These are phyloP conservation scores for Populus hybrid DNA, from an alignment of 441 rosid genomes.

Conservation along the genomic window DNA sequence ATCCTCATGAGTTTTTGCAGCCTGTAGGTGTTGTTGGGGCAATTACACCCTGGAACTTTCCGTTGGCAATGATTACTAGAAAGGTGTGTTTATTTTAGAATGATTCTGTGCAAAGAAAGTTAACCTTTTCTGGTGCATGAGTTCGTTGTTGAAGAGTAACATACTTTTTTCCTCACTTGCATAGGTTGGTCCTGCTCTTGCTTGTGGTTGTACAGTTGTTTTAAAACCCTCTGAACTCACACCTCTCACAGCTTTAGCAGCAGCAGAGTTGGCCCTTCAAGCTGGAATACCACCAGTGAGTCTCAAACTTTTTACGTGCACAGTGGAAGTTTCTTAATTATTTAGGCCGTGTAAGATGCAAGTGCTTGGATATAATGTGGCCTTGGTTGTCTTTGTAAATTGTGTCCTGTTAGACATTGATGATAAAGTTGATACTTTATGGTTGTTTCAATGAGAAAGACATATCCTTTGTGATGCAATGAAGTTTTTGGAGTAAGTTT, in stretches of 20 bases:
- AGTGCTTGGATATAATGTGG: not conserved
- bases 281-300: conserved; percentile 98
- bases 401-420: not conserved
- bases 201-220: conserved; percentile 97
- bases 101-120: conserved; percentile 3
- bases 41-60: conserved; percentile 97
- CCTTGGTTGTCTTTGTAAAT: not conserved
- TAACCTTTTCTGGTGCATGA: conserved; percentile 1
- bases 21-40: conserved; percentile 98
- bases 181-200: conserved; percentile 99
- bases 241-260: conserved; percentile 93
- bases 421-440: not conserved
- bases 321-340: not conserved
- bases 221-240: conserved; percentile 96
- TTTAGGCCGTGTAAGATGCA: not conserved
- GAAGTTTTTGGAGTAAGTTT: not conserved
- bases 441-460: not conserved
- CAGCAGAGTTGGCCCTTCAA: conserved; percentile 92
- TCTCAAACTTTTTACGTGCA: conserved; percentile 4
- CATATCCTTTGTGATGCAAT: not conserved
- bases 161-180: conserved; percentile 22
- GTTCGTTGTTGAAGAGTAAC: conserved; percentile 19
- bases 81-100: conserved; percentile 52
- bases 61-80: conserved; percentile 97
- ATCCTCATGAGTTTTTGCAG: conserved; percentile 38